Base-by-base conservation (phyloP, 257 asterid species). In the Pogostemon cablin region DNA sequence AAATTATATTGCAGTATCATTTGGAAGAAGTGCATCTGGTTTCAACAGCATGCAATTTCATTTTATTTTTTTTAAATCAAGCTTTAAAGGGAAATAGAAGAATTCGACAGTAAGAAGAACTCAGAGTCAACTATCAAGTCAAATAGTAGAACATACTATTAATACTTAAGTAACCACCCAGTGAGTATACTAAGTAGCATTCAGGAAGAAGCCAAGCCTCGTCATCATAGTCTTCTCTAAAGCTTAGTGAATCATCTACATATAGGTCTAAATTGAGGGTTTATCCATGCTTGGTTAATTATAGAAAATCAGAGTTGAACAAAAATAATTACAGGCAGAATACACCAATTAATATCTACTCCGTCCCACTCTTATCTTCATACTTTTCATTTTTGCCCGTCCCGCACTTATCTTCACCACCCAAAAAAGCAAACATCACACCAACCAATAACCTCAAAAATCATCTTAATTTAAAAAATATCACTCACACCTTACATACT, bases 1-100 rank as follows among this genome's bases (percentile, higher is more conserved):
- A 57, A 69, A 32, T 42, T 69, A 55, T n/a, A 6, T 42, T 62
- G 67, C 70, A 11, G 70, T 65, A 32, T 65, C 7, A 32, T 20
- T 47, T 32, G 69, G 55, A 68, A 68, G 54, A 68, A 4, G 65
- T 54, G 40, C 9, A 8, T 9, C 7, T 54, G 34, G 55, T 2
- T 38, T 52, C 11, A 53, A 53, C 62, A 55, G 10, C 2, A 4
- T 57, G n/a, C 59, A 48, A 46, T 34, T 32, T 32, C 11, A 9
- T 3, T 32, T 48, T 7, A 48, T 5, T 32, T 15, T 42, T 43
- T 17, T 44, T 62, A 17, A 9, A 47, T 65, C 41, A 46, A 41
- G 66, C 50, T 69, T 25, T 20, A 6, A 55, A 68, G 11, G 56
- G 47, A 25, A 3, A 65, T 2, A 15, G 17, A 59, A 40, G 34